Evolutionary conservation across 305 asterid genomes (phyloP).

Genomic region (Ilex paraguariensis): DNA sequence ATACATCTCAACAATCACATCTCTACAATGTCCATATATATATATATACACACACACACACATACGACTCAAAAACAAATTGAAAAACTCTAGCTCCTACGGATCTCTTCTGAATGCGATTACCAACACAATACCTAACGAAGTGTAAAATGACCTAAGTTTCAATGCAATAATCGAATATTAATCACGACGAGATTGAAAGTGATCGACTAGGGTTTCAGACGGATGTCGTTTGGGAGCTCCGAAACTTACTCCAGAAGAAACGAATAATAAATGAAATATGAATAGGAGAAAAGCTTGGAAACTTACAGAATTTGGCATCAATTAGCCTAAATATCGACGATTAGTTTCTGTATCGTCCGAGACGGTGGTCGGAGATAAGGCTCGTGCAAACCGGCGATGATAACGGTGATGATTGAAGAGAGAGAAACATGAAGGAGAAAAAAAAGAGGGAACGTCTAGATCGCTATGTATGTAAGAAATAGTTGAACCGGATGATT

Average conservation of each 20-base stretch:
- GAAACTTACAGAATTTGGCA: conserved; percentile 1
- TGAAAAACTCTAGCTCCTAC: too few relatives aligned
- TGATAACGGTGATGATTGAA: too few relatives aligned
- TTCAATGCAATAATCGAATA: conserved; percentile 8
- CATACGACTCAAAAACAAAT: too few relatives aligned
- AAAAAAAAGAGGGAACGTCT: too few relatives aligned
- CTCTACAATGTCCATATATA: conserved; percentile 3
- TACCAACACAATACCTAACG: too few relatives aligned
- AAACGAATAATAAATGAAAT: conserved; percentile 30
- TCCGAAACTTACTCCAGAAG: conserved; percentile 40
- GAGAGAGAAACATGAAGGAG: too few relatives aligned
- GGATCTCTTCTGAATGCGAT: too few relatives aligned
- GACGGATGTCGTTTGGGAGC: conserved; percentile 30
- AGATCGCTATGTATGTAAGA: too few relatives aligned
- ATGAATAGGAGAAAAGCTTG: neutral
- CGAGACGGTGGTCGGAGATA: neutral
- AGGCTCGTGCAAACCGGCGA: neutral
- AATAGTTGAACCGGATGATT: too few relatives aligned
- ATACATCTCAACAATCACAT: conserved; percentile 10
- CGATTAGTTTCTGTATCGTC: neutral
- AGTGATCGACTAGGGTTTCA: conserved; percentile 19
- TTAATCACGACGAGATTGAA: conserved; percentile 13
- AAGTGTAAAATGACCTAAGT: too few relatives aligned
- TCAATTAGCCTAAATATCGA: neutral
- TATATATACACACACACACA: too few relatives aligned